Percentiles rank a stretch among this genome's conserved stretches.
phyloP scores from a whole-genome alignment of 1,139 yeast species.

The Yamadazyma taylorii region DNA sequence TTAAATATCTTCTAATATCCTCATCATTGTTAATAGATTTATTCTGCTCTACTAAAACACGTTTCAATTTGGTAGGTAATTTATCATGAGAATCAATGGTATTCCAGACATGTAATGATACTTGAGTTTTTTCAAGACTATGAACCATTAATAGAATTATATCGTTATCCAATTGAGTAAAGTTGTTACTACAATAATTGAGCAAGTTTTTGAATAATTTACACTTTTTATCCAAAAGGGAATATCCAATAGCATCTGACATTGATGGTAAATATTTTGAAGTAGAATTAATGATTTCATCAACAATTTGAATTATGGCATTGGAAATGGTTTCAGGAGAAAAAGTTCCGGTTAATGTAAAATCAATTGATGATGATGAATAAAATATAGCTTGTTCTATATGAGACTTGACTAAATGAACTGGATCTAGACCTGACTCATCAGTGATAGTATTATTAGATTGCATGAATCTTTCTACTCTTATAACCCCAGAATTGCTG shows the following conservation, averaged over 20 bases:
- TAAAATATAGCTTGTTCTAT: conserved; percentile 81
- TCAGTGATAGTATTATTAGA: background rate
- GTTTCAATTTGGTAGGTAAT: conserved; percentile 13
- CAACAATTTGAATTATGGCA: conserved; percentile 50
- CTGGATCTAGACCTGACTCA: conserved; percentile 20
- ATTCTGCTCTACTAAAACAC: conserved; percentile 11
- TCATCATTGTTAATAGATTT: conserved; percentile 8
- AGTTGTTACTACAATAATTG: conserved; percentile 47
- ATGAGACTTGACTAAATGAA: conserved; percentile 59
- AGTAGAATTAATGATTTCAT: conserved; percentile 54
- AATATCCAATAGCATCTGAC: conserved; percentile 28
- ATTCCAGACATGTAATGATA: conserved; percentile 53
- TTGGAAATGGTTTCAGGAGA: conserved; percentile 40
- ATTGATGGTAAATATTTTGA: conserved; percentile 36
- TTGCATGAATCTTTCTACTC: conserved; percentile 51
- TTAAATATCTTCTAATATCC: conserved; percentile 29
- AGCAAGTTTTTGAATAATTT: conserved; percentile 41
- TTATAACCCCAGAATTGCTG: conserved; percentile 60
- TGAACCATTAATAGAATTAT: conserved; percentile 39
- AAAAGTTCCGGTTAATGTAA: conserved; percentile 42
- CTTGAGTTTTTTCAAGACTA: conserved; percentile 56
- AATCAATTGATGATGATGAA: conserved; percentile 54
- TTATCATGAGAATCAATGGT: conserved; percentile 24
- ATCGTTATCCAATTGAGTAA: conserved; percentile 32
- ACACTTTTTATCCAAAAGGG: conserved; percentile 26